Evolutionary conservation across 2,329 filamentous ascomycete genomes (phyloP).

Genomic region (Colletotrichum sublineola): DNA sequence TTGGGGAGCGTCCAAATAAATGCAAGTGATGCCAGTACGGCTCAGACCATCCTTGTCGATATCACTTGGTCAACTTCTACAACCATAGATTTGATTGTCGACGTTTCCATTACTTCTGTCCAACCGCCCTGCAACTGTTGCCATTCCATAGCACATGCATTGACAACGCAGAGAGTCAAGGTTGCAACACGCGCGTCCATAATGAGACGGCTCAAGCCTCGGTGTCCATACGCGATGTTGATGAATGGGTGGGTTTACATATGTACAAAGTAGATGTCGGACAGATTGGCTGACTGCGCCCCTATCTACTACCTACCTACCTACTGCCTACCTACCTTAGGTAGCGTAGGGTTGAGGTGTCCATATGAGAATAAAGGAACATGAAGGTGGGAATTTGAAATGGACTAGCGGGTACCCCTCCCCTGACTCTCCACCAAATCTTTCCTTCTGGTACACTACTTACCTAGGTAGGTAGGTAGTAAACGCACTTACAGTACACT

Average conservation of each 20-base stretch:
- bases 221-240: background rate
- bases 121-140: background rate
- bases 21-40: background rate
- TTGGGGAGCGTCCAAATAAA: slow-evolving; percentile 12
- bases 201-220: background rate
- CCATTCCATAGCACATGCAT: too few species aligned
- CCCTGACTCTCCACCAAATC: slow-evolving; percentile 31
- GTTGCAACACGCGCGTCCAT: background rate
- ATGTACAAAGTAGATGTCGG: background rate
- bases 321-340: too few species aligned
- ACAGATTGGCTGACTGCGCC: background rate
- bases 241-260: background rate
- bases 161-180: background rate
- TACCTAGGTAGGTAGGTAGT: background rate
- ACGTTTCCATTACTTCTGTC: background rate
- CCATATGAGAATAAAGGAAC: slow-evolving; percentile 12
- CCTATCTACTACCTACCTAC: too few species aligned
- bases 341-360: background rate
- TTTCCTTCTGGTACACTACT: slow-evolving; percentile 24
- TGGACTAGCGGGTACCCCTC: slow-evolving; percentile 23
- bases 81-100: background rate
- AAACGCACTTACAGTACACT: slow-evolving; percentile 28
- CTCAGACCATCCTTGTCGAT: background rate
- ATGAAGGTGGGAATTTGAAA: slow-evolving; percentile 30
- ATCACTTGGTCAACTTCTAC: background rate